These are phyloP conservation scores for Leccinum subrobustum DNA, from an alignment of 1,284 basidiomycete genomes.

Conservation along the genomic window DNA sequence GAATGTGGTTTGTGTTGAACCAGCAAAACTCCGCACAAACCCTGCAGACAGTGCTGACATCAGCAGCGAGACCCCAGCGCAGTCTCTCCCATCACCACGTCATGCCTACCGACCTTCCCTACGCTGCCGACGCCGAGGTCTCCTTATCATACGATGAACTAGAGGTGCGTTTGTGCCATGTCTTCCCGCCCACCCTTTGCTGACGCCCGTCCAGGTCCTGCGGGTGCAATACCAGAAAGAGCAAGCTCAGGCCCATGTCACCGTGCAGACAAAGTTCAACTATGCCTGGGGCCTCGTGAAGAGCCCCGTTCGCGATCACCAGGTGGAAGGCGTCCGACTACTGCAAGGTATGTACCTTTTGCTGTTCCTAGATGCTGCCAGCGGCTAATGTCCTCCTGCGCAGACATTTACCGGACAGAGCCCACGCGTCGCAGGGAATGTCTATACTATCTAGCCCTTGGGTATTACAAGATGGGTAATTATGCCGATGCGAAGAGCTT, in stretches of 20 bases:
- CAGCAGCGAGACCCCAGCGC: conserved; percentile 27
- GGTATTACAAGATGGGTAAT: conserved; percentile 97
- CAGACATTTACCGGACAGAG: conserved; percentile 89
- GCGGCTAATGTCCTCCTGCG: conserved; percentile 4
- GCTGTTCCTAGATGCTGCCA: neutral
- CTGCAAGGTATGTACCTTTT: conserved; percentile 70
- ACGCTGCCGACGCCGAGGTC: conserved; percentile 92
- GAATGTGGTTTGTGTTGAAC: conserved; percentile 29
- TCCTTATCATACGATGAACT: conserved; percentile 89
- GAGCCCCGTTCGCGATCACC: conserved; percentile 77
- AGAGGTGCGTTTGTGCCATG: conserved; percentile 50
- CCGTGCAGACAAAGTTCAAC: conserved; percentile 97
- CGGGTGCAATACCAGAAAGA: conserved; percentile 89
- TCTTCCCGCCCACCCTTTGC: neutral
- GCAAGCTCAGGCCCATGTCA: conserved; percentile 79
- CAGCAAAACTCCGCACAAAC: conserved; percentile 21
- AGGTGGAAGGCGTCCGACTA: conserved; percentile 88
- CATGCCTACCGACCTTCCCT: conserved; percentile 87
- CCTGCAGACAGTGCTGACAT: conserved; percentile 25
- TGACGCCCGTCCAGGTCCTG: conserved; percentile 59
- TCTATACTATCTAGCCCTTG: conserved; percentile 94
- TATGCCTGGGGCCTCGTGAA: conserved; percentile 96
- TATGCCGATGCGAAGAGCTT: conserved; percentile 92
- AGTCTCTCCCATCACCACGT: conserved; percentile 11
- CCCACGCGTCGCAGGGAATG: conserved; percentile 91